Evolutionary conservation across 148 eudicot species (phyloP).

Genomic region (Hydrangea macrophylla): DNA sequence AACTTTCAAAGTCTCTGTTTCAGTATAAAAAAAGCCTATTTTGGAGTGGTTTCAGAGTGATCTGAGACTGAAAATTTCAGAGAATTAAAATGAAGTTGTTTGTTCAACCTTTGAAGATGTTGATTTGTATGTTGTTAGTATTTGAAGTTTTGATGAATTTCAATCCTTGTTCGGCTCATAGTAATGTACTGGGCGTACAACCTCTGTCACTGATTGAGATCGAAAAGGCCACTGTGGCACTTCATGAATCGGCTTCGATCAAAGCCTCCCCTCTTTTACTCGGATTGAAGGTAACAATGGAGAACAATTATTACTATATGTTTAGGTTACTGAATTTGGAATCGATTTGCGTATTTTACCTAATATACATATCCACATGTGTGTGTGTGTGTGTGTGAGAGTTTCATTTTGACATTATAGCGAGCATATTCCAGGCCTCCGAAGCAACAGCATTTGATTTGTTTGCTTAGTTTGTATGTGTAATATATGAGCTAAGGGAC

Average conservation of each 20-base stretch:
- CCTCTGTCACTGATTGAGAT: conserved; percentile 22
- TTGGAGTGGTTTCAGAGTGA: not conserved
- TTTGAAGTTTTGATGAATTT: not conserved
- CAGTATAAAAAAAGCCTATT: not conserved
- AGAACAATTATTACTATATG: not conserved
- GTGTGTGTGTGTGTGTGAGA: no score
- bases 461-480: no score
- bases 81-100: not conserved
- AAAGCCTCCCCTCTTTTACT: conserved; percentile 41
- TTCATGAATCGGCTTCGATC: conserved; percentile 26
- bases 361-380: no score
- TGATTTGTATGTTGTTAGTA: not conserved
- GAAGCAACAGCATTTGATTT: no score
- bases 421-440: no score
- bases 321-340: no score
- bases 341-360: no score
- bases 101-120: not conserved
- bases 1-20: not conserved
- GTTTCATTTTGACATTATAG: no score
- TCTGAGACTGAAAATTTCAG: not conserved
- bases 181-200: conserved; percentile 10
- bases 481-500: no score
- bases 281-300: conserved; percentile 44
- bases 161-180: not conserved
- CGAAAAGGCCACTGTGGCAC: conserved; percentile 12